Evolutionary conservation across 495 filamentous ascomycete genomes (phyloP), one percentile per base, ranked within the genome.

Genomic region (Tetracladium marchalianum): DNA sequence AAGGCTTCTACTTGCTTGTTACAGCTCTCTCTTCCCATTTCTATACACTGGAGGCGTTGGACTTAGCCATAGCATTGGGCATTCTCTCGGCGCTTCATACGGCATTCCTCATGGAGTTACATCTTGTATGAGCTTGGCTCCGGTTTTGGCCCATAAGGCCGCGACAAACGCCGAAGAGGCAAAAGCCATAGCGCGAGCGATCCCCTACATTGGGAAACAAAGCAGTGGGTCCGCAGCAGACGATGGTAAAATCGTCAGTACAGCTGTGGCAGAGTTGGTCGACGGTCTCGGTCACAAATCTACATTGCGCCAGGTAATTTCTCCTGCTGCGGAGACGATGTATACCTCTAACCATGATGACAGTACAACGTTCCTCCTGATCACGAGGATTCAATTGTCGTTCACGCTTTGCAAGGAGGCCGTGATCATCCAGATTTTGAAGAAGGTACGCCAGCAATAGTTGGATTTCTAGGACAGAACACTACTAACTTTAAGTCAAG

Each of bases 21-120:
- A 68, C 44, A 64, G 57, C 1, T 65, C 62, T 6, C 54, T 69
- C 0, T 66, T 57, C 7, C 68, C 68, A 46, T 50, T 68, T 27
- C 17, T 45, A 11, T 43, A 43, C 19, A 65, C 64, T 19, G 65
- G 65, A n/a, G 60, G 62, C 4, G 47, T 73, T 4, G 71, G 71
- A 2, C 51, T 73, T 11, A 60, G 52, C 13, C 72, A 76, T 51
- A 41, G 55, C 0, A 54, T 76, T 8, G 71, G 71, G 2, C 68
- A 74, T 46, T 70, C 71, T 1, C 51, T 76, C 11, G 72, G 72
- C 1, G 61, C 59, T 6, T 68, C 72, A 7, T 76, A 74, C 51
- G 51, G 52, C 4, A 74, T 76, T 34, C 72, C 72, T 7, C 70
- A 74, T 43, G 70, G 70, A 8, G 63, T 69, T 19, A 74, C 70